Conservation (phyloP, 768 basidiomycete genomes). For the Agrocybe praecox region DNA sequence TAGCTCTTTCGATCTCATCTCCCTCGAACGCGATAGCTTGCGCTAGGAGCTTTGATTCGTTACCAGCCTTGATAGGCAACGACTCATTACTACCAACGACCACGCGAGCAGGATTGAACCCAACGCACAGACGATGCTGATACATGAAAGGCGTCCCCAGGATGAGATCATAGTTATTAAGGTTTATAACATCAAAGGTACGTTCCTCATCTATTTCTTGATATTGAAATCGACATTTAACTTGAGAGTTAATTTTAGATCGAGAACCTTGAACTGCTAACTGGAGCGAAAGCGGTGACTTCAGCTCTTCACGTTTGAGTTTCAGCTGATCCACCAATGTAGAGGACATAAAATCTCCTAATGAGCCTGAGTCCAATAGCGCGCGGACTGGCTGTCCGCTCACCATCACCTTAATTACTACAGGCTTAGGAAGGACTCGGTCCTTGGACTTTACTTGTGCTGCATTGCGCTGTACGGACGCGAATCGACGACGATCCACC, state of each 20-base stretch:
- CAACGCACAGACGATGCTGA: conserved; percentile 29
- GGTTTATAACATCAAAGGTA: conserved; percentile 39
- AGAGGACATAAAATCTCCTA: conserved; percentile 42
- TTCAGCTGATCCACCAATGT: conserved; percentile 38
- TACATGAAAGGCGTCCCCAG: conserved; percentile 34
- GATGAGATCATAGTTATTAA: conserved; percentile 40
- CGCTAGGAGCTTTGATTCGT: background rate
- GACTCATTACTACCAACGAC: conserved; percentile 19
- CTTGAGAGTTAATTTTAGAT: conserved; percentile 34
- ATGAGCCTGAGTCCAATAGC: conserved; percentile 37
- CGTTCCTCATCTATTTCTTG: conserved; percentile 30
- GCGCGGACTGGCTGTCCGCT: conserved; percentile 34
- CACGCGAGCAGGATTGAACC: conserved; percentile 25
- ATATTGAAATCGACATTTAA: conserved; percentile 28
- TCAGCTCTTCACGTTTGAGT: conserved; percentile 20
- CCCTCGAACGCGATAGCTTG: background rate
- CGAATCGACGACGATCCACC: conserved; percentile 12
- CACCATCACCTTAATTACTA: conserved; percentile 28
- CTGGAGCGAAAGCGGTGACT: conserved; percentile 33
- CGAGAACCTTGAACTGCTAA: conserved; percentile 44
- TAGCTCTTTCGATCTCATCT: conserved; percentile 6
- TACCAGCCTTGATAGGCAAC: background rate
- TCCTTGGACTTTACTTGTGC: conserved; percentile 17
- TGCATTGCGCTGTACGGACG: conserved; percentile 26
- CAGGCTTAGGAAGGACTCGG: conserved; percentile 29